Conservation (phyloP, 768 basidiomycete genomes). For the Trametes sanguinea region DNA sequence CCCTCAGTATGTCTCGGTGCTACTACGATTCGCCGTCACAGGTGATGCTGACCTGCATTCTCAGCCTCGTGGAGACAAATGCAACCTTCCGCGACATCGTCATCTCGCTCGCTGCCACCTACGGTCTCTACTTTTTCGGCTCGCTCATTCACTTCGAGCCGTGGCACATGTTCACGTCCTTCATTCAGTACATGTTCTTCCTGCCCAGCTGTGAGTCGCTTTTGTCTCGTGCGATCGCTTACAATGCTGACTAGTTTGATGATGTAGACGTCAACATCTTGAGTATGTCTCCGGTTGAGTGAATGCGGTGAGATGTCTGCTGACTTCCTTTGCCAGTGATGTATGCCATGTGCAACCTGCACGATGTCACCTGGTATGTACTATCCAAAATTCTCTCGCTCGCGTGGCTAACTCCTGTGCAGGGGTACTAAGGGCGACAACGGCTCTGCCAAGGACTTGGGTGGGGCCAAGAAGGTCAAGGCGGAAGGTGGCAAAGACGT, state of each 20-base stretch:
- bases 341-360: conserved; percentile 92
- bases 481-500: conserved; percentile 82
- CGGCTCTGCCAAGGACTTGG: conserved; percentile 83
- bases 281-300: conserved; percentile 43
- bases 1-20: conserved; percentile 51
- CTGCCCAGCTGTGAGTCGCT: conserved; percentile 64
- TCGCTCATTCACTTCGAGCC: conserved; percentile 91
- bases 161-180: conserved; percentile 96
- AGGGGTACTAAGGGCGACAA: conserved; percentile 95
- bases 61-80: conserved; percentile 64
- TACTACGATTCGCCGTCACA: background rate
- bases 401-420: background rate
- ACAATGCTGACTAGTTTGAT: conserved; percentile 14
- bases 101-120: conserved; percentile 74
- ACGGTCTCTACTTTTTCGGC: conserved; percentile 82
- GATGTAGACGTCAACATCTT: conserved; percentile 73
- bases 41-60: background rate
- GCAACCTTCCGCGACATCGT: conserved; percentile 81
- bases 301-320: background rate
- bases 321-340: conserved; percentile 53
- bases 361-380: conserved; percentile 78
- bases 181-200: conserved; percentile 90
- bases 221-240: background rate
- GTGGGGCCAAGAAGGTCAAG: conserved; percentile 87
- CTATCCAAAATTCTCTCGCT: background rate